A percentile compares a stretch with the other conserved stretches of the same genome.
Conservation (phyloP, 1,284 basidiomycete genomes). For the Pseudozyma tsukubaensis region DNA sequence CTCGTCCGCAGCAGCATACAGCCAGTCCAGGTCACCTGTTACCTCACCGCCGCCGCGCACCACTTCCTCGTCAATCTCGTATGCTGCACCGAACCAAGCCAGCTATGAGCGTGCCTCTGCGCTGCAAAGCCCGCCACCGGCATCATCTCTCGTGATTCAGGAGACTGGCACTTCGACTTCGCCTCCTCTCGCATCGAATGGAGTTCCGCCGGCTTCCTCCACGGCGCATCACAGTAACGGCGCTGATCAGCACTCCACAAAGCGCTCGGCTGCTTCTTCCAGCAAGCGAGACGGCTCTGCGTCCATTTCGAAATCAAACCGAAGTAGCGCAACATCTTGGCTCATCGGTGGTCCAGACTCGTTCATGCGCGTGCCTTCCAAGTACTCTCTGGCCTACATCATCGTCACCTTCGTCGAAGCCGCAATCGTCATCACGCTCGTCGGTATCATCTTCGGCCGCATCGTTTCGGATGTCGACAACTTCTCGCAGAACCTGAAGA, state of each 20-base stretch:
- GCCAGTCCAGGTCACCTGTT: constrained; percentile 13
- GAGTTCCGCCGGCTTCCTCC: constrained; percentile 1
- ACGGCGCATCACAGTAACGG: neutral
- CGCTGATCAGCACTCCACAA: neutral
- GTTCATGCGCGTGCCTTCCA: constrained; percentile 34
- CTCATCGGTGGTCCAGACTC: constrained; percentile 26
- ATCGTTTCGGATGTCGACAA: constrained; percentile 41
- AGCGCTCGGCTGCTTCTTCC: constrained; percentile 10
- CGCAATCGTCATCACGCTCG: constrained; percentile 49
- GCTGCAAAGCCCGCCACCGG: constrained; percentile 17
- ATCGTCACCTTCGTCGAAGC: constrained; percentile 48
- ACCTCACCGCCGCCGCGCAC: constrained; percentile 20
- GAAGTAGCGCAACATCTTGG: constrained; percentile 33
- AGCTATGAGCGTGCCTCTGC: constrained; percentile 18
- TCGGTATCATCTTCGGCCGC: constrained; percentile 51
- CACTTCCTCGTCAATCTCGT: neutral
- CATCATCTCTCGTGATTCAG: constrained; percentile 29
- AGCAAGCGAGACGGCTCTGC: constrained; percentile 31
- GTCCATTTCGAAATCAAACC: constrained; percentile 34
- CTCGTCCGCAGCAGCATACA: constrained; percentile 39
- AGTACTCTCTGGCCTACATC: constrained; percentile 28
- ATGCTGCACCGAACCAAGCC: neutral
- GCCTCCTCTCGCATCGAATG: constrained; percentile 9
- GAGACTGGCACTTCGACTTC: constrained; percentile 11
- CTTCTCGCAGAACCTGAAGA: constrained; percentile 61